These are phyloP conservation scores for Aspergillus ochraceoroseus DNA, from an alignment of 2,329 filamentous ascomycete genomes.

Conservation along the genomic window DNA sequence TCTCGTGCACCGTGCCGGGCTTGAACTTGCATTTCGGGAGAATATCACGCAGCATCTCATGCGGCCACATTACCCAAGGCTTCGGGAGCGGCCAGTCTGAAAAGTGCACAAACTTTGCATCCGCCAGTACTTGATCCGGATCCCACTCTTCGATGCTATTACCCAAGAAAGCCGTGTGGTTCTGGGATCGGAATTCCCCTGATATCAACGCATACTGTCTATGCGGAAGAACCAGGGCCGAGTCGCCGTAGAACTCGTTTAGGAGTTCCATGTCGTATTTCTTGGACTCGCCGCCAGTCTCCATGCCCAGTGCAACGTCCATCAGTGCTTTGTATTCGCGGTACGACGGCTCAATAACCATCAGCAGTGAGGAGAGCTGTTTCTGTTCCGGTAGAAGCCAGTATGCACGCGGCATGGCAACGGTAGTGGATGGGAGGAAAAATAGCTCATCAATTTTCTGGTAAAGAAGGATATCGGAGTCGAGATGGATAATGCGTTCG, in stretches of 20 bases:
- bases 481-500: conserved; percentile 52
- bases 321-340: conserved; percentile 42
- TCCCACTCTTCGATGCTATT: conserved; percentile 54
- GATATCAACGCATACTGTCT: conserved; percentile 58
- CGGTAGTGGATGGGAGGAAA: conserved; percentile 55
- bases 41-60: conserved; percentile 29
- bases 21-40: conserved; percentile 34
- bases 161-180: conserved; percentile 52
- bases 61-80: conserved; percentile 51
- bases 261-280: conserved; percentile 64
- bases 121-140: conserved; percentile 50
- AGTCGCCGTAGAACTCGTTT: conserved; percentile 57
- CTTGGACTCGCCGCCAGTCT: conserved; percentile 17
- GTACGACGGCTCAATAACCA: conserved; percentile 57
- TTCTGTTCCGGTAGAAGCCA: conserved; percentile 56
- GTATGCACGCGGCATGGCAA: conserved; percentile 68
- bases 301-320: conserved; percentile 20
- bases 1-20: conserved; percentile 35
- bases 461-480: conserved; percentile 62
- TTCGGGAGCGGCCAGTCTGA: conserved; percentile 68
- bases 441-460: conserved; percentile 67
- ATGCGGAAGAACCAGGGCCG: conserved; percentile 59
- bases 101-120: conserved; percentile 66
- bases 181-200: conserved; percentile 56
- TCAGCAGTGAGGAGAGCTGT: conserved; percentile 56